Base-by-base conservation (phyloP, 73 alveolate genomes). In the Tetrahymena borealis region DNA sequence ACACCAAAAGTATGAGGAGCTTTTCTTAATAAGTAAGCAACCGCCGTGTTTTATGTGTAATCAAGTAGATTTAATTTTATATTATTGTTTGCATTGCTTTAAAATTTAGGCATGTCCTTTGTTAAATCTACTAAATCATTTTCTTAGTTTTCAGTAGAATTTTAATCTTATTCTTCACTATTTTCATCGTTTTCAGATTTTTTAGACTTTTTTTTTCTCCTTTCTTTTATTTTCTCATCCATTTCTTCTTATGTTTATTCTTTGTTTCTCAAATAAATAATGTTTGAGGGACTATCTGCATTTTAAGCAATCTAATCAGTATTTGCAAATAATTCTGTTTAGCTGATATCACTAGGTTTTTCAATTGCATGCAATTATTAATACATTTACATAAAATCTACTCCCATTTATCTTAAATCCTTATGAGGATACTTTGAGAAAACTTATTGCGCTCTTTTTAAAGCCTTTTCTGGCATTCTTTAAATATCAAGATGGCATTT, bases 301-400 rank as follows among this genome's bases (percentile, higher is more conserved):
- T 32, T 24, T 60, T 60, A 6, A 0, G 28, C 5, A 4, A 60
- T 24, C 38, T 90, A 18, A 92, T 93, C 92, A 78, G 40, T 93
- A 38, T 85, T 93, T 93, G 90, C 91, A 93, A 93, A 85, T 79
- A 32, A 38, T 85, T 40, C 78, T 90, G 95, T 41, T 93, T 85
- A n/a, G 40, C 91, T 85, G 4, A 93, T 90, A 39, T 91, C 92
- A 20, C 38, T 40, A 13, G 95, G 95, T 39, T 93, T 93, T 41
- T 93, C 95, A 8, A 85, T 33, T 10, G 95, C 93, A 93, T 93
- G 95, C 40, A 85, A 40, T 42, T 79, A 93, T 33, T 93, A 90
- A 79, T 93, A 79, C 95, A 93, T 93, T 41, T 85, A 33, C 95
- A 93, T 85, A 85, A 79, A 93, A 40, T 93, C 79, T 18, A 79